Base-by-base conservation (phyloP, 2,329 filamentous ascomycete species). In the Colletotrichum australisinense region DNA sequence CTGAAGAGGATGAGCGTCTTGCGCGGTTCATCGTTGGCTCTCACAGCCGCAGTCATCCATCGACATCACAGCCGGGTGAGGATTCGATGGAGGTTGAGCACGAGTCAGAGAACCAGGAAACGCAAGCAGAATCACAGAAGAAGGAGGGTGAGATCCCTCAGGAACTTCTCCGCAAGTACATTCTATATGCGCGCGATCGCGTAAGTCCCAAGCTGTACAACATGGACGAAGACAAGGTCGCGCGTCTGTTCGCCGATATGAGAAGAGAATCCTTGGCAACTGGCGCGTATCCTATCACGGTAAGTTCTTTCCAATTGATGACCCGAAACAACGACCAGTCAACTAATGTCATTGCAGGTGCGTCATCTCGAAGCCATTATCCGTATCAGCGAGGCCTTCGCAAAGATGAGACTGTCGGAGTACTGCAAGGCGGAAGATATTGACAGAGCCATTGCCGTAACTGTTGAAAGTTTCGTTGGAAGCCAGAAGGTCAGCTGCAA, bases 341-440 rank as follows among this genome's bases (percentile, higher is more conserved):
- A 9, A 22, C 71, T 74, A 67, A 75, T 66, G 63, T 38, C 49
- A n/a, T 16, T 16, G 35, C 57, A 98, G 95, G 94, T 98, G 76
- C 95, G 97, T 87, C 97, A 99, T 86, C 88, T 99, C 42, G 97
- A 99, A 88, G 96, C 96, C 75, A 98, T 98, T 80, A 97, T 99
- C 86, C 94, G 97, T 80, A 97, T 97, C 80, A 93, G 92, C 70
- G 97, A 99, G 83, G 86, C 95, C 0, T 99, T 99, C 85, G 97
- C 94, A 84, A 96, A 97, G 80, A 99, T 99, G 97, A 93, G 97
- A 16, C 88, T 99, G n/a, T 97, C 94, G 0, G 97, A 99, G 77
- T 98, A 98, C 86, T 98, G 96, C 83, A 93, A 93, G 6, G 86
- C 93, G 1, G 90, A 93, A 73, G 97, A 99, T 80, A 98, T 99